These are phyloP conservation scores for Zizania palustris DNA, from an alignment of 202 grass and related monocot species.

Conservation along the genomic window DNA sequence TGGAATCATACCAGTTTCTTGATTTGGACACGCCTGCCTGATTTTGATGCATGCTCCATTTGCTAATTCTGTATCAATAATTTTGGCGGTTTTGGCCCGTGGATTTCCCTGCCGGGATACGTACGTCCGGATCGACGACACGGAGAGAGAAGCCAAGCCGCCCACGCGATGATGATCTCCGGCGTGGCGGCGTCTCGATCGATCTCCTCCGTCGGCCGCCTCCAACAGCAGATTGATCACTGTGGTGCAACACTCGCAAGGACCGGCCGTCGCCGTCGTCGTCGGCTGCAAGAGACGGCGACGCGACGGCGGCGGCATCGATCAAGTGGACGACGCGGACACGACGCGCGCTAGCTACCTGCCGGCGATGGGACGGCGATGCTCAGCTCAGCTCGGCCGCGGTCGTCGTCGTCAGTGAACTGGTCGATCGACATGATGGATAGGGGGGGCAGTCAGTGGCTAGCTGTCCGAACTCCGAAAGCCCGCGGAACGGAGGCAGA, in stretches of 20 bases:
- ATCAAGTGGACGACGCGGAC: not conserved
- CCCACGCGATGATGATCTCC: not conserved
- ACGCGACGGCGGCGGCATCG: too few species aligned
- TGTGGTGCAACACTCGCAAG: not conserved
- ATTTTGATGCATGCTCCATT: slow-evolving; percentile 3
- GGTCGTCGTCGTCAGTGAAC: slow-evolving; percentile 3
- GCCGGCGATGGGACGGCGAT: not conserved
- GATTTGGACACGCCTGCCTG: not conserved
- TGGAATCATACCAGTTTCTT: not conserved
- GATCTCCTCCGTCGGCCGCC: not conserved
- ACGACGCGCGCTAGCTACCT: too few species aligned
- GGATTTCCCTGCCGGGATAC: not conserved
- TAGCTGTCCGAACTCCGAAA: too few species aligned
- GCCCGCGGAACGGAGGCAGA: too few species aligned
- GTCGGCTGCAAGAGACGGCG: not conserved
- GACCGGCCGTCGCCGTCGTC: not conserved
- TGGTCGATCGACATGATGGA: not conserved
- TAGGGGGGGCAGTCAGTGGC: too few species aligned
- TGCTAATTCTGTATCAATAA: not conserved
- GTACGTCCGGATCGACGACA: not conserved
- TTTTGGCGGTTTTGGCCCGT: not conserved
- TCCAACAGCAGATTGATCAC: slow-evolving; percentile 2
- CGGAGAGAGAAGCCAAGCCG: not conserved
- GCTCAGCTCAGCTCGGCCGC: not conserved
- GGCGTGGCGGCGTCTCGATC: not conserved